These are phyloP conservation scores for Dipodascus geniculatus DNA, from an alignment of 805 yeast species.

Conservation along the genomic window DNA sequence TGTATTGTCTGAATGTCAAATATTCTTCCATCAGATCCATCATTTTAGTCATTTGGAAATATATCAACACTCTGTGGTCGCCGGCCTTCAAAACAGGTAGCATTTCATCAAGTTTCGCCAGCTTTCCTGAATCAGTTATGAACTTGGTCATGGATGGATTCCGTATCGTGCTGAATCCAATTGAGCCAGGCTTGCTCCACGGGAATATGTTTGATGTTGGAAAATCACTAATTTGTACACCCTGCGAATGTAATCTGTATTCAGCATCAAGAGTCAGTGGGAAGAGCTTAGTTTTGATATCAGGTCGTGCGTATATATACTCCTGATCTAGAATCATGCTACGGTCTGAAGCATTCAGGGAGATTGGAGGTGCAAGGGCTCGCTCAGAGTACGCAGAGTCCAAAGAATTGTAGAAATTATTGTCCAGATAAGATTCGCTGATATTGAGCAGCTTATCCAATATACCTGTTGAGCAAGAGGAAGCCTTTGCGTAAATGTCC, in stretches of 20 bases:
- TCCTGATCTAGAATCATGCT: constrained; percentile 38
- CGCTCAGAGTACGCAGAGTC: constrained; percentile 59
- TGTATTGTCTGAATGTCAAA: constrained; percentile 81
- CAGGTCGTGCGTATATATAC: constrained; percentile 39
- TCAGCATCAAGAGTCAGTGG: constrained; percentile 60
- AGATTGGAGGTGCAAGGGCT: constrained; percentile 77
- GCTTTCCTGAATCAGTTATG: constrained; percentile 88
- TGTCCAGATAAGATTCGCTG: constrained; percentile 35
- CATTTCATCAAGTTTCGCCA: constrained; percentile 69
- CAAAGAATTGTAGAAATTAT: constrained; percentile 49
- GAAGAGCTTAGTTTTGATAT: constrained; percentile 43
- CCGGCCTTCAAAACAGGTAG: constrained; percentile 67
- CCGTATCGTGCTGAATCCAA: constrained; percentile 67
- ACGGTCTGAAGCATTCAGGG: constrained; percentile 41
- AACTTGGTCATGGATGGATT: constrained; percentile 96
- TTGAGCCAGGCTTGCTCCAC: constrained; percentile 39
- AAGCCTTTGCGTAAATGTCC: constrained; percentile 12
- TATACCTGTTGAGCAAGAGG: constrained; percentile 7
- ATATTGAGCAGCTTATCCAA: constrained; percentile 28
- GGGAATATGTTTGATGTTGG: constrained; percentile 71
- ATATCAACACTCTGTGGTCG: constrained; percentile 84
- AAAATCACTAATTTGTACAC: constrained; percentile 37
- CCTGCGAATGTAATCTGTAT: constrained; percentile 33
- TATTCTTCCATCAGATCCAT: constrained; percentile 99
- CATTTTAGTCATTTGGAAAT: constrained; percentile 98